phyloP scores from a whole-genome alignment of 1,139 yeast species.

The Scheffersomyces titani region DNA sequence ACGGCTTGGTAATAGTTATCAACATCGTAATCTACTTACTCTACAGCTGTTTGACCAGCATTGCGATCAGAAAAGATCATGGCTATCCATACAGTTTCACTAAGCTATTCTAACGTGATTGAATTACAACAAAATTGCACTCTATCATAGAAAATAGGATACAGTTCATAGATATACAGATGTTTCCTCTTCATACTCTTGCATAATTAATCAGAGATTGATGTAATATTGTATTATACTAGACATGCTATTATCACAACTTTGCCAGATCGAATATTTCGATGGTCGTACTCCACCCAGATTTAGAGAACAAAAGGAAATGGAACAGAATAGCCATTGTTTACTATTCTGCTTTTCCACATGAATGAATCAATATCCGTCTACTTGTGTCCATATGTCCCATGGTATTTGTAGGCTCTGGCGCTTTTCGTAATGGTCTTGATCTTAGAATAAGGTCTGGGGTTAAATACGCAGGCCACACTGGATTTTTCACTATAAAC shows the following conservation, averaged over 20 bases:
- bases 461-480: background rate
- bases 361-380: background rate
- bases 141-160: background rate
- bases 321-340: background rate
- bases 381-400: background rate
- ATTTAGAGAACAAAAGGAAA: background rate
- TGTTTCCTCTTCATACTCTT: background rate
- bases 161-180: background rate
- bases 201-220: no score
- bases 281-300: background rate
- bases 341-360: background rate
- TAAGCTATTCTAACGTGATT: conserved; percentile 27
- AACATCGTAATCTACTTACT: conserved; percentile 26
- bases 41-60: conserved; percentile 42
- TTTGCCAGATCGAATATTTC: background rate
- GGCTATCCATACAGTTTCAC: conserved; percentile 40
- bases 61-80: conserved; percentile 40
- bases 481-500: background rate
- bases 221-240: no score
- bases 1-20: conserved; percentile 19
- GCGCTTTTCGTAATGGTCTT: background rate
- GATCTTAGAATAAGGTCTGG: background rate
- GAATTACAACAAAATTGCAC: background rate
- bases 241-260: no score
- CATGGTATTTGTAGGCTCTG: background rate